Evolutionary conservation across 2,329 filamentous ascomycete genomes (phyloP).

Genomic region (Cryphonectria nitschkei): DNA sequence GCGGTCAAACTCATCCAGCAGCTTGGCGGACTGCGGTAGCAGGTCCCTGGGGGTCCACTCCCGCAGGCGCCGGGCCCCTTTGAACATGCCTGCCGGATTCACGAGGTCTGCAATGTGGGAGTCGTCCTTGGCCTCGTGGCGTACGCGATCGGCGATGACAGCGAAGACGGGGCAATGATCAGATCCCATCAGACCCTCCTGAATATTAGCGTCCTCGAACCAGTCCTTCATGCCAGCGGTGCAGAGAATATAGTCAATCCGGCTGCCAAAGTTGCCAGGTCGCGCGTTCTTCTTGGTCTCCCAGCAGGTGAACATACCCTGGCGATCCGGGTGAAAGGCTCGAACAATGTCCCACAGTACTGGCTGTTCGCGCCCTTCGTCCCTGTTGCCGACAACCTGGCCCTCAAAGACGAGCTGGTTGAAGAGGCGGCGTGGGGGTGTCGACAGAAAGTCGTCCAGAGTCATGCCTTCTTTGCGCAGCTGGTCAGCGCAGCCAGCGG

Average conservation of each 20-base stretch:
- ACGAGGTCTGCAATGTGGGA: constrained; percentile 71
- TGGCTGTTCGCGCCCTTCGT: constrained; percentile 69
- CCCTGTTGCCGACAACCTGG: constrained; percentile 66
- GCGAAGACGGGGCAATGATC: constrained; percentile 96
- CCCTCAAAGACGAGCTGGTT: constrained; percentile 84
- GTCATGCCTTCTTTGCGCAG: constrained; percentile 72
- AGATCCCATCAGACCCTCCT: constrained; percentile 90
- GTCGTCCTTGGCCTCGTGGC: constrained; percentile 47
- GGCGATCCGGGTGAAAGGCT: constrained; percentile 75
- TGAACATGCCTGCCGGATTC: constrained; percentile 76
- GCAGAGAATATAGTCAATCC: constrained; percentile 93
- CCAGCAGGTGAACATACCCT: constrained; percentile 97
- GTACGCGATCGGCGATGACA: constrained; percentile 67
- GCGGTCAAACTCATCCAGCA: constrained; percentile 86
- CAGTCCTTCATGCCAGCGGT: constrained; percentile 77
- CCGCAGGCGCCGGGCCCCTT: constrained; percentile 64
- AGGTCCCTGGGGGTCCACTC: constrained; percentile 70
- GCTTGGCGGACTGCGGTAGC: constrained; percentile 75
- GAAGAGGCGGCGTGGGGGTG: constrained; percentile 75
- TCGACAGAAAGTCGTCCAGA: constrained; percentile 72
- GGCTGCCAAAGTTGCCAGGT: constrained; percentile 89
- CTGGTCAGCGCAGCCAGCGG: constrained; percentile 71
- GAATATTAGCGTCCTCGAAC: constrained; percentile 82
- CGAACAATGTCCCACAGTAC: constrained; percentile 85
- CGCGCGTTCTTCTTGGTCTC: constrained; percentile 92